Conservation (phyloP, 23 red algal species). For the Agarophyton chilense region DNA sequence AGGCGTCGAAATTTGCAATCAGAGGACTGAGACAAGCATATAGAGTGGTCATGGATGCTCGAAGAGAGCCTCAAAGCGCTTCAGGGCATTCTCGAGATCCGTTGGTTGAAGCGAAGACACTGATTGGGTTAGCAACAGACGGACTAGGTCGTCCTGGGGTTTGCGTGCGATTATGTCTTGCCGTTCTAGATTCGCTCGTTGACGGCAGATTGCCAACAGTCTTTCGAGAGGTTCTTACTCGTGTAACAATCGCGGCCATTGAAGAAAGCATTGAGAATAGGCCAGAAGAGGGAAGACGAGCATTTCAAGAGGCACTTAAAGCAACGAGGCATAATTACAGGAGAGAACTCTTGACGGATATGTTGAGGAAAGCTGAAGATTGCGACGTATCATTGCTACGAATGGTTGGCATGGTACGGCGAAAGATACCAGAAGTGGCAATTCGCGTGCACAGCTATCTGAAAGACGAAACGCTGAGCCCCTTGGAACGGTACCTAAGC, state of each 20-base stretch:
- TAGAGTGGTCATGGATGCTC: slow-evolving; percentile 27
- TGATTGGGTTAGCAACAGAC: slow-evolving; percentile 41
- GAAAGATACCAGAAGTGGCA: slow-evolving; percentile 14
- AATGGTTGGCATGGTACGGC: slow-evolving; percentile 7
- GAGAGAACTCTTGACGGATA: slow-evolving; percentile 8
- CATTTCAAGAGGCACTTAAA: background rate
- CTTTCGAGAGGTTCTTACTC: slow-evolving; percentile 44
- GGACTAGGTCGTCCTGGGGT: slow-evolving; percentile 38
- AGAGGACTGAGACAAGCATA: slow-evolving; percentile 32
- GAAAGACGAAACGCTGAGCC: background rate
- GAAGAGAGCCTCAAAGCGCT: slow-evolving; percentile 48
- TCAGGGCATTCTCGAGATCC: slow-evolving; percentile 43
- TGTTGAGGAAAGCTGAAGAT: slow-evolving; percentile 54
- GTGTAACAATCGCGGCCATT: slow-evolving; percentile 17
- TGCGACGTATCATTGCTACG: slow-evolving; percentile 29
- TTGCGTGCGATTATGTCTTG: slow-evolving; percentile 19
- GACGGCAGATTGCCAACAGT: slow-evolving; percentile 18
- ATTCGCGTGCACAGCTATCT: background rate
- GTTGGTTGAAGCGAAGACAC: slow-evolving; percentile 27
- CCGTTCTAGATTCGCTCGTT: slow-evolving; percentile 39
- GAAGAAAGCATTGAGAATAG: background rate
- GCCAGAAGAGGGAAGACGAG: background rate
- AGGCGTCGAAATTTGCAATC: slow-evolving; percentile 28
- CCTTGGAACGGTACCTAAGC: background rate
- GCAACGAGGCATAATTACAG: background rate